phyloP scores from a whole-genome alignment of 2,329 filamentous ascomycete genomes.

The Colletotrichum agaves region DNA sequence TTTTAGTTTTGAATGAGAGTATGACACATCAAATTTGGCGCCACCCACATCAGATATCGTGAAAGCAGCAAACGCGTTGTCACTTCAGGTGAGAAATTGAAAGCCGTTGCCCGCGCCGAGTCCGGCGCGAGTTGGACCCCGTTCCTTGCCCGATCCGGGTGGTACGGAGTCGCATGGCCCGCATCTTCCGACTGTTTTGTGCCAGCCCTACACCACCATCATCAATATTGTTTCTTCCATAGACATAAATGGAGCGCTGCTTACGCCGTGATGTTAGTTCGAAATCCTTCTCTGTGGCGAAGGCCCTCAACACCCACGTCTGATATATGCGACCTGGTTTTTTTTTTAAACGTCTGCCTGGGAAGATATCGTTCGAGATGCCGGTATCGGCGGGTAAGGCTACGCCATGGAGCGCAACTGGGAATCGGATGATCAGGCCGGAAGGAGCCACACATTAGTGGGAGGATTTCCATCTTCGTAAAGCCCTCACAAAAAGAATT shows the following conservation, averaged over 20 bases:
- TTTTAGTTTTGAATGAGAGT: conserved; percentile 2
- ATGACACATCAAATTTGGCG: neutral
- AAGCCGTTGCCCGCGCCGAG: no score
- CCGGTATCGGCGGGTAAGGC: neutral
- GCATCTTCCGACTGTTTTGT: no score
- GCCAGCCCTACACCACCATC: neutral
- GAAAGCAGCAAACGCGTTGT: neutral
- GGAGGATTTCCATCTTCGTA: no score
- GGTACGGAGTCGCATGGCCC: no score
- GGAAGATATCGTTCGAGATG: neutral
- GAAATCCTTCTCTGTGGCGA: neutral
- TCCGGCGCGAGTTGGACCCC: no score
- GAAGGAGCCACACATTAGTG: no score
- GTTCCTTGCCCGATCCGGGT: no score
- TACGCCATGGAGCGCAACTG: neutral
- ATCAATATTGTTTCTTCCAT: neutral
- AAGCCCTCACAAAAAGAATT: no score
- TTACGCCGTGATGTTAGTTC: neutral
- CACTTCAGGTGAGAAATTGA: no score
- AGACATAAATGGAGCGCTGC: neutral
- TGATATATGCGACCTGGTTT: neutral
- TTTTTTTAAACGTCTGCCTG: conserved; percentile 3
- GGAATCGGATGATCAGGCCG: no score
- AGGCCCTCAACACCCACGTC: neutral
- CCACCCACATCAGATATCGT: no score